Base-by-base conservation (phyloP, 768 basidiomycete genomes). In the Roridomyces roridus region DNA sequence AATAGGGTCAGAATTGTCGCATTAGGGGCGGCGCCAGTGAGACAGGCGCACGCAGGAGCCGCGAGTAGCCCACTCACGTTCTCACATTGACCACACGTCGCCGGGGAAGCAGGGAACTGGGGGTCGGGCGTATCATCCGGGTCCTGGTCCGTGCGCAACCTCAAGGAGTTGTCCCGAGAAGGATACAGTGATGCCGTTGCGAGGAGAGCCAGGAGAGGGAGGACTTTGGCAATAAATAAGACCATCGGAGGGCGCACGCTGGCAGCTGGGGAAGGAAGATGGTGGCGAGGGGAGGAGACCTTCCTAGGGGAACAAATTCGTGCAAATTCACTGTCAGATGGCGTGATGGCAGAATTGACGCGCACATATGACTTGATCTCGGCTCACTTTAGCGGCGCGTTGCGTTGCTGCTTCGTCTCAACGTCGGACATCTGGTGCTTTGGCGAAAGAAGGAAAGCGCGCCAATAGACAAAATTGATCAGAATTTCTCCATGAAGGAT, bases 41-140 rank as follows among this genome's bases (percentile, higher is more conserved):
- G n/a, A n/a, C n/a, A 14, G 15, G 25, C 3, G 28, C 4, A 14
- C n/a, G 20, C 1, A 3, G 1, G 17, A 41, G n/a, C 11, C 11
- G 36, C 21, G 34, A n/a, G 2, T 51, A 5, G 41, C 14, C 18
- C n/a, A 44, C 59, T 55, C 34, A 43, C 59, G 53, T 60, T 29
- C 17, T 50, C 11, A 20, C 59, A 60, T 18, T 23, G 6, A 5
- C 59, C 59, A 20, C 59, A 60, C 2, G 59, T 49, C 3, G 46
- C 20, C n/a, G 55, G 58, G 9, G 55, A 57, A 2, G 24, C 6
- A 26, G 57, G 60, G 24, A 53, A 49, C 50, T 59, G 42, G 31
- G 59, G 59, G 6, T 49, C 47, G 6, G n/a, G 2, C 9, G 25
- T 29, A 46, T 70, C 62, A 80, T 78, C 73, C 80, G 71, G 29